phyloP scores from a whole-genome alignment of 1,284 basidiomycete species.

The Sporisorium reilianum region DNA sequence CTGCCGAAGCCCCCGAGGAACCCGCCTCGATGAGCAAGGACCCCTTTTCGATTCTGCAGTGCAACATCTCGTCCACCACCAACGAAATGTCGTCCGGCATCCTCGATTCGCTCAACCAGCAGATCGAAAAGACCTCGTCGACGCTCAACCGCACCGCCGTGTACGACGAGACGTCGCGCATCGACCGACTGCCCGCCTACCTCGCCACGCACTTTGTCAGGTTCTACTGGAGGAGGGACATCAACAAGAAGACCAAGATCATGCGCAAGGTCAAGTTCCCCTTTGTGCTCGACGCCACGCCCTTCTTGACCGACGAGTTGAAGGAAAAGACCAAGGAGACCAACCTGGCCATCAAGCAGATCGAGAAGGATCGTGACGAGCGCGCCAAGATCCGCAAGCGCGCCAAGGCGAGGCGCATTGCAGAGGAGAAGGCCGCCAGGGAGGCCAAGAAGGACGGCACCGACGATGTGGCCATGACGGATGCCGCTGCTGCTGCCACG shows the following conservation, averaged over 20 bases:
- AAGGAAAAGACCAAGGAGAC: conserved; percentile 79
- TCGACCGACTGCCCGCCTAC: conserved; percentile 84
- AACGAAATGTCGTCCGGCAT: conserved; percentile 93
- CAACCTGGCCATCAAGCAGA: conserved; percentile 79
- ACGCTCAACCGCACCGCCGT: conserved; percentile 82
- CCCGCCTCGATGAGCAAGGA: conserved; percentile 77
- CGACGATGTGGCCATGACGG: conserved; percentile 74
- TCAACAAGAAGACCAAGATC: conserved; percentile 76
- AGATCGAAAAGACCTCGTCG: conserved; percentile 86
- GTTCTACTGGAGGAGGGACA: conserved; percentile 94
- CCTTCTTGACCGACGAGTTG: conserved; percentile 84
- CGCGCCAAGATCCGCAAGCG: conserved; percentile 84
- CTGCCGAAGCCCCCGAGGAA: conserved; percentile 82
- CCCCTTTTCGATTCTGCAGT: conserved; percentile 87
- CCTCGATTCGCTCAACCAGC: conserved; percentile 82
- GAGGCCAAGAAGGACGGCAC: conserved; percentile 31
- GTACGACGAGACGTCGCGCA: conserved; percentile 85
- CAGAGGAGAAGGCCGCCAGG: conserved; percentile 44
- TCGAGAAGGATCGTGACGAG: conserved; percentile 86
- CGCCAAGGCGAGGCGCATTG: conserved; percentile 74
- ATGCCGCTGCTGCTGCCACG: conserved; percentile 62
- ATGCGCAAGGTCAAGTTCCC: conserved; percentile 94
- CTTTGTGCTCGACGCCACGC: conserved; percentile 84
- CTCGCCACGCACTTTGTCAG: conserved; percentile 92
- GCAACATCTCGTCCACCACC: conserved; percentile 86